Evolutionary conservation across 805 yeast species (phyloP), one percentile per base, ranked within the genome.

Genomic region (Grigorovia humatica): DNA sequence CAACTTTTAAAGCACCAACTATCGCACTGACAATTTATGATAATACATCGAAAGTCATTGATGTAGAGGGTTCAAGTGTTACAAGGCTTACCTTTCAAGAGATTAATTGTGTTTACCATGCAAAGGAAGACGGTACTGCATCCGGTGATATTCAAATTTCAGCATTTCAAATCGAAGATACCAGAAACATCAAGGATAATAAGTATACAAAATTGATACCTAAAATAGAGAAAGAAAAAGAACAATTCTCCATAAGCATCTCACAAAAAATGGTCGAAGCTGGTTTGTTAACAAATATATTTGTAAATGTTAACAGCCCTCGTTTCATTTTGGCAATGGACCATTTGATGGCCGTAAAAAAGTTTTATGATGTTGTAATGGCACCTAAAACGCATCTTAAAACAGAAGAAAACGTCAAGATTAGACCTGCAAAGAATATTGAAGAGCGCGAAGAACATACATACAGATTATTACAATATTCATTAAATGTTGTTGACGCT

Each of bases 201-300:
- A 80, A 79, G 58, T 91, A 88, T 68, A 77, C 85, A 0, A 85
- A 90, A 54, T 80, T 93, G 35, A 81, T 93, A 44, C 97, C 98
- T 1, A 78, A 79, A 27, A 74, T 78, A 2, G 68, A 74, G 9
- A 77, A 81, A 40, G 80, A 77, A 1, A 80, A 80, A 20, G 73
- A 85, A 58, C 98, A 93, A 62, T 82, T 93, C 55, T 72, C 78
- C 70, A 80, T 85, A 1, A 72, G 73, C 18, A 72, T 78, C 0
- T 58, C 68, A 0, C 72, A 82, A 0, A 74, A 69, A 48, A 79
- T 77, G 1, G 61, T 65, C 2, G 67, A 63, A 2, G 56, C 59
- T 0, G 65, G 68, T n/a, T 73, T 75, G 49, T 67, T 74, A 41
- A 72, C 79, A 5, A 76, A 79, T 19, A 63, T 78, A 2, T 75